Conservation (phyloP, 441 rosid species). For the Croton laevigatus region DNA sequence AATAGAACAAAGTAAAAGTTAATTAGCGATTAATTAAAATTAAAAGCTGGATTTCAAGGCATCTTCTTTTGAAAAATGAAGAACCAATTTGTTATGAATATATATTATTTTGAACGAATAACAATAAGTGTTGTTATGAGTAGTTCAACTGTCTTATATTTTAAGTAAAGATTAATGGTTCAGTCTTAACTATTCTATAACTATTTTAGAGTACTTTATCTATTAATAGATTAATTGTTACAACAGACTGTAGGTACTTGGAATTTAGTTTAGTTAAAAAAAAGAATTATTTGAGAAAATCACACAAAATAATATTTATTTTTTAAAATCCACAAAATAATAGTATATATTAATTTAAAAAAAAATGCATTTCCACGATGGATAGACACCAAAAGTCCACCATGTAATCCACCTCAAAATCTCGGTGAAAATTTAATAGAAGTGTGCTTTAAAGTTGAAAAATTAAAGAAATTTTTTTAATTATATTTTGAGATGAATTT, state of each 20-base stretch:
- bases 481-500: too few species aligned
- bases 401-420: neutral
- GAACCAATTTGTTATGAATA: neutral
- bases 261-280: too few species aligned
- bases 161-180: too few species aligned
- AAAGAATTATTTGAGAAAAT: neutral
- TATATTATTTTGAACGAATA: too few species aligned
- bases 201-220: too few species aligned
- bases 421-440: neutral
- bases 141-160: too few species aligned
- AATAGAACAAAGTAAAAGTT: constrained; percentile 15
- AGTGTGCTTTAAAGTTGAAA: neutral
- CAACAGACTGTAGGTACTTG: too few species aligned
- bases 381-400: constrained; percentile 2
- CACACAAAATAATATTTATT: neutral
- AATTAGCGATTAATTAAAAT: neutral
- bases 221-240: too few species aligned
- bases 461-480: neutral
- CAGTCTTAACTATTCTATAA: too few species aligned
- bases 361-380: neutral
- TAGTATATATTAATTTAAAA: neutral
- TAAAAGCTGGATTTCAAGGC: neutral
- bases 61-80: neutral
- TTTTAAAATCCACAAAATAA: too few species aligned
- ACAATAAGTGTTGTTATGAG: too few species aligned